These are phyloP conservation scores for Magnusiomyces ingens DNA, from an alignment of 1,139 yeast species.

Conservation along the genomic window DNA sequence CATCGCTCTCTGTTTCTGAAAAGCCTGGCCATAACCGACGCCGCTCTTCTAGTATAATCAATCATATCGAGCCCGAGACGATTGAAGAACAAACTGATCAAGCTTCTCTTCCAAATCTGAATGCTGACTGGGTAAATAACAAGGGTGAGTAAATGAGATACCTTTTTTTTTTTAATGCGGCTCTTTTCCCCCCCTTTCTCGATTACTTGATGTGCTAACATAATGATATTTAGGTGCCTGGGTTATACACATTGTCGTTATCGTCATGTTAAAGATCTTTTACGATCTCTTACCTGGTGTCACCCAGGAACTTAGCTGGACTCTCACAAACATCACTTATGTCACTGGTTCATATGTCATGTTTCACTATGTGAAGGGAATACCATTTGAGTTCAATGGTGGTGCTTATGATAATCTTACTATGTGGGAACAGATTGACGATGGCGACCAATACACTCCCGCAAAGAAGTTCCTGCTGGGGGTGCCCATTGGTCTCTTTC, in stretches of 20 bases:
- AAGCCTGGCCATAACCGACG: slow-evolving; percentile 28
- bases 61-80: slow-evolving; percentile 86
- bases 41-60: slow-evolving; percentile 61
- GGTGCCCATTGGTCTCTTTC: slow-evolving; percentile 82
- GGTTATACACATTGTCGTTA: slow-evolving; percentile 83
- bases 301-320: slow-evolving; percentile 85
- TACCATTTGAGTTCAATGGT: slow-evolving; percentile 92
- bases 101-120: slow-evolving; percentile 77
- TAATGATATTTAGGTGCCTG: slow-evolving; percentile 50
- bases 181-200: neutral
- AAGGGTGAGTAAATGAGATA: slow-evolving; percentile 44
- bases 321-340: slow-evolving; percentile 82
- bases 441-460: slow-evolving; percentile 96
- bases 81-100: slow-evolving; percentile 91
- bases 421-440: slow-evolving; percentile 98
- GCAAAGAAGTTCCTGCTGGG: slow-evolving; percentile 86
- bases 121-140: slow-evolving; percentile 93
- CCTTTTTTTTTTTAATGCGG: neutral
- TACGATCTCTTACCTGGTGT: slow-evolving; percentile 73
- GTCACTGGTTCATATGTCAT: slow-evolving; percentile 87
- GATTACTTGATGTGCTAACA: neutral
- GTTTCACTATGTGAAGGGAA: slow-evolving; percentile 96
- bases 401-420: slow-evolving; percentile 95
- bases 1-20: slow-evolving; percentile 4
- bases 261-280: slow-evolving; percentile 62